Evolutionary conservation across 2,329 filamentous ascomycete species (phyloP), one percentile per base, ranked within the genome.

Genomic region (Alternaria conjuncta): DNA sequence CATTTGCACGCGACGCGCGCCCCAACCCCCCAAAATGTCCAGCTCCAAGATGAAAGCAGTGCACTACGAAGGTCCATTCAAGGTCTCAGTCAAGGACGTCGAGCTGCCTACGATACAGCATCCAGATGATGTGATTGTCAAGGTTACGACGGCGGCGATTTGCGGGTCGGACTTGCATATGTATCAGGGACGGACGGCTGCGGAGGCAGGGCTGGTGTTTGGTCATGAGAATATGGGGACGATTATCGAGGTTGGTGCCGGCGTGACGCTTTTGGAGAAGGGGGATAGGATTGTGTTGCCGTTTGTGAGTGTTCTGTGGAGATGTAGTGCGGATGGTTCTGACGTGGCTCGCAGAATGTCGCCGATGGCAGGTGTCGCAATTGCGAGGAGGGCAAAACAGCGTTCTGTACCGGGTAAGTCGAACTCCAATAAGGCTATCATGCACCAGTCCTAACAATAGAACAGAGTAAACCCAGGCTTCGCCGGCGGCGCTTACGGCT

Each of bases 181-280:
- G 87, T 91, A 91, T 63, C 87, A 90, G 75, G 89, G 88, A 2
- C 79, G 88, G 56, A 90, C 88, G 0, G 87, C 88, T 6, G 88
- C 88, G 5, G 82, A 90, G 71, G 78, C 84, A 1, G 88, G 88
- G 3, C 83, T 90, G 30, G 87, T 88, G 2, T 90, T 90, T 68
- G 83, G 84, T 4, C 87, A 90, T 70, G 88, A 89, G 68, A 88
- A 87, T 67, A 88, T 88, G 86, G 88, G 86, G 2, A 83, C 87
- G 21, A 80, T 88, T 0, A 81, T 85, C 43, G 84, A 88, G 65
- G 72, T 85, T 0, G 88, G 88, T 2, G 71, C 82, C 3, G 88
- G 88, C 6, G 88, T 90, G 1, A 89, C 87, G 0, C 78, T 89
- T 1, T 75, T 90, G 15, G 86, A 89, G 69, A 87, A 88, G 66